Conservation (phyloP, 306 rosid species). For the Vigna nakashimae region DNA sequence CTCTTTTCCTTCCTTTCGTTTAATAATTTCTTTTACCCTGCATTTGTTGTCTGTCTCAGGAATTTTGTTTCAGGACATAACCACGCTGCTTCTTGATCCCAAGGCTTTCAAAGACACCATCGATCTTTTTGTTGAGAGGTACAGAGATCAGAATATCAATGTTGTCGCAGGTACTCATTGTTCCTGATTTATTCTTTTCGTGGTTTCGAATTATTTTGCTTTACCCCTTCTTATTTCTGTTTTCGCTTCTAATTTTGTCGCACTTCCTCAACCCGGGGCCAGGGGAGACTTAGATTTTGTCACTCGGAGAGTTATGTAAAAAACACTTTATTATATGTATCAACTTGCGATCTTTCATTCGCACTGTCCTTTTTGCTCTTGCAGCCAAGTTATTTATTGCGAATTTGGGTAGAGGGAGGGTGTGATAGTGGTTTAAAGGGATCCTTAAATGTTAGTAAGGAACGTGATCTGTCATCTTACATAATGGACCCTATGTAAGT, state of each 20-base stretch:
- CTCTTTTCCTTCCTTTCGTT: background rate
- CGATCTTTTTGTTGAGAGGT: constrained; percentile 96
- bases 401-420: background rate
- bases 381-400: background rate
- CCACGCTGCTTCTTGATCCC: constrained; percentile 89
- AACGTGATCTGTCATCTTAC: background rate
- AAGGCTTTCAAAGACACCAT: constrained; percentile 92
- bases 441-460: background rate
- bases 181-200: constrained; percentile 6
- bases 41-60: constrained; percentile 55
- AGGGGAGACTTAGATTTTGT: background rate
- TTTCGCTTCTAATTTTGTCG: constrained; percentile 14
- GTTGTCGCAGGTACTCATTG: constrained; percentile 85
- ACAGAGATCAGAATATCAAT: constrained; percentile 76
- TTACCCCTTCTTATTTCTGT: background rate
- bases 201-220: background rate
- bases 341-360: constrained; percentile 9
- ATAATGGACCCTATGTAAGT: background rate
- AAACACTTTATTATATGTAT: background rate
- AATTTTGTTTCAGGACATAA: constrained; percentile 94
- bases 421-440: constrained; percentile 21
- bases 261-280: background rate
- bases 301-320: constrained; percentile 14
- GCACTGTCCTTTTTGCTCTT: constrained; percentile 1
- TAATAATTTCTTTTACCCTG: background rate